Base-by-base conservation (phyloP, 2,329 filamentous ascomycete species). In the Chaetomium sp. region DNA sequence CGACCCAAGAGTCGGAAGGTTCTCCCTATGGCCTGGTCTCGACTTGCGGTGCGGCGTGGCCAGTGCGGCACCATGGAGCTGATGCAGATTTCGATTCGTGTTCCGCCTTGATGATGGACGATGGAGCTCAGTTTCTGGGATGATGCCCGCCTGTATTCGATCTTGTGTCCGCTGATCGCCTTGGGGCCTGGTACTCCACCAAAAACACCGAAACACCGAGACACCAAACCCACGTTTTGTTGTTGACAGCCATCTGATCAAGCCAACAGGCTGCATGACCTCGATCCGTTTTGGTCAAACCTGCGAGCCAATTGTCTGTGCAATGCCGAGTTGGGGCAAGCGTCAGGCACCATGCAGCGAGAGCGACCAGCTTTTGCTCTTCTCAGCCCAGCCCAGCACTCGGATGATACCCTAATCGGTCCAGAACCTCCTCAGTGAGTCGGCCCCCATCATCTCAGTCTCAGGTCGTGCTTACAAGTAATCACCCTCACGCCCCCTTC, bases 311-410 rank as follows among this genome's bases (percentile, higher is more conserved):
- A 47, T 29, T 16, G 57, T 60, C 57, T 56, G 51, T 60, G 57
- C 62, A 55, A 51, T 25, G 25, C 62, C 53, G 7, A 23, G 57
- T 59, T n/a, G 51, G 62, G 62, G 12, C 53, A 64, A 64, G 62
- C 29, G 57, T 45, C 53, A 57, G 51, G 57, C 50, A 54, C 38
- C 35, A 33, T 59, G 49, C 35, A 50, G 10, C 49, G 27, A 16
- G 47, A 27, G 7, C 9, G 7, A 3, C 35, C 56, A 47, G 50
- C 55, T 38, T 38, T 55, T 12, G 21, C 60, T 21, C 38, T 47
- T 57, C 60, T 60, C 62, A 53, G 49, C 51, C 31, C 51, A 31
- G 25, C 13, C 38, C 35, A 33, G 27, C 21, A 27, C 23, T 25
- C 31, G n/a, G 35, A 60, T 64, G 8, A 56, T 33, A 64, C 57